Percentiles rank a stretch among this genome's conserved stretches.
These are phyloP conservation scores for Macrotyloma uniflorum DNA, from an alignment of 306 rosid genomes.

Conservation along the genomic window DNA sequence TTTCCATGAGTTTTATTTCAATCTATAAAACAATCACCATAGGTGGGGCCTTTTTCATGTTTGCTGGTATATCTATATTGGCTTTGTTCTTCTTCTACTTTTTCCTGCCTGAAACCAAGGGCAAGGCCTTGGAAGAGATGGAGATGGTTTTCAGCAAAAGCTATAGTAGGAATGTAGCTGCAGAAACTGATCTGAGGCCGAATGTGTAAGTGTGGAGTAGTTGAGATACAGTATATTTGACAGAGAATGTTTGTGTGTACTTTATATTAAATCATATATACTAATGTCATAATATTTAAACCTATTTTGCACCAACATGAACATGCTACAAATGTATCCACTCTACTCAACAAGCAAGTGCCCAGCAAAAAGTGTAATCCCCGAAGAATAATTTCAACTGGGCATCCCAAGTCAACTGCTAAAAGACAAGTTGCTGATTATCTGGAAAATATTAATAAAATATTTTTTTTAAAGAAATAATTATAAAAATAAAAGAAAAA, in stretches of 20 bases:
- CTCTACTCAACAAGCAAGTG: neutral
- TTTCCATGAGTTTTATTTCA: conserved; percentile 66
- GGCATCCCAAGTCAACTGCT: neutral
- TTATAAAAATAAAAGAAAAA: too few relatives aligned
- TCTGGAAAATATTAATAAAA: too few relatives aligned
- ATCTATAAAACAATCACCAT: conserved; percentile 68
- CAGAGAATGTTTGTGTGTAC: neutral
- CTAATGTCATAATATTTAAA: neutral
- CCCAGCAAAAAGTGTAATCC: neutral
- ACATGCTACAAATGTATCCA: neutral
- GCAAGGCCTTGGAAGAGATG: conserved; percentile 74
- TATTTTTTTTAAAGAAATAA: too few relatives aligned
- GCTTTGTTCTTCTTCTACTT: conserved; percentile 68
- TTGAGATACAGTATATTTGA: neutral
- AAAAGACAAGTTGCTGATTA: neutral
- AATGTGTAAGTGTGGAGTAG: neutral
- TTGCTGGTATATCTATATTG: conserved; percentile 55
- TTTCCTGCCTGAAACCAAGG: conserved; percentile 75
- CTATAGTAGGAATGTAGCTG: neutral
- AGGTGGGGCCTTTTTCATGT: conserved; percentile 75
- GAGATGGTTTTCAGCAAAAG: conserved; percentile 56
- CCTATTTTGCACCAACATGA: neutral
- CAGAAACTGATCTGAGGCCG: neutral
- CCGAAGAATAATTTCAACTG: neutral
- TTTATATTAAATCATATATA: neutral